These are phyloP conservation scores for Peronospora farinosa DNA, from an alignment of 352 stramenopile species.

Conservation along the genomic window DNA sequence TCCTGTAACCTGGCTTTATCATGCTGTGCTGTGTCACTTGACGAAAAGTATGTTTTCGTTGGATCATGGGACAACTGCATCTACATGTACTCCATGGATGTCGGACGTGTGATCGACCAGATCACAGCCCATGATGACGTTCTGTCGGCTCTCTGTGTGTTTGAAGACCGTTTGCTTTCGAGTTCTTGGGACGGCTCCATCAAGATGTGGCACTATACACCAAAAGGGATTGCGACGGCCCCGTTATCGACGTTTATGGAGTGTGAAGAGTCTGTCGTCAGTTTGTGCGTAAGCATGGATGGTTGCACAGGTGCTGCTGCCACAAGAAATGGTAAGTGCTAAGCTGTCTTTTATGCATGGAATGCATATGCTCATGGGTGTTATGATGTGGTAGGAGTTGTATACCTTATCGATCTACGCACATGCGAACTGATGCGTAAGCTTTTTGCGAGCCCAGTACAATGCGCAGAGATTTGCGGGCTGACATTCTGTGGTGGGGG, in stretches of 20 bases:
- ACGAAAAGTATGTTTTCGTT: conserved; percentile 83
- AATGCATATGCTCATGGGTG: neutral
- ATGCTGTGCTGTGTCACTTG: conserved; percentile 67
- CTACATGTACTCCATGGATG: conserved; percentile 86
- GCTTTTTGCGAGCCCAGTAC: conserved; percentile 49
- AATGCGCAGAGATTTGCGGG: conserved; percentile 45
- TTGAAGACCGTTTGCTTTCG: conserved; percentile 66
- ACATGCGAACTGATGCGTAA: conserved; percentile 58
- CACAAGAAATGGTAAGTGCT: conserved; percentile 49
- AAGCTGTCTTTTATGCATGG: neutral
- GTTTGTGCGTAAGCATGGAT: conserved; percentile 63
- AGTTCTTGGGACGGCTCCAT: conserved; percentile 73
- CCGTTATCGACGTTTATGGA: conserved; percentile 70
- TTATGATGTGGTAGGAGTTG: conserved; percentile 26
- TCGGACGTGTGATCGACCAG: conserved; percentile 73
- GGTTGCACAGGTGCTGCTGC: conserved; percentile 51
- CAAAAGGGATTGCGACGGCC: conserved; percentile 53
- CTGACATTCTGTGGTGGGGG: conserved; percentile 60
- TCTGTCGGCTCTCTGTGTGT: conserved; percentile 67
- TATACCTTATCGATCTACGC: conserved; percentile 70
- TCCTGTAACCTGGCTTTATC: conserved; percentile 75
- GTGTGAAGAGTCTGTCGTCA: conserved; percentile 63
- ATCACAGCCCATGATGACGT: conserved; percentile 75
- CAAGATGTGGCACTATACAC: conserved; percentile 76
- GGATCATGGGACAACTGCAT: conserved; percentile 79